Percentiles rank a stretch among this genome's conserved stretches.
These are phyloP conservation scores for Colletotrichum nymphaeae DNA, from an alignment of 2,329 filamentous ascomycete genomes.

Conservation along the genomic window DNA sequence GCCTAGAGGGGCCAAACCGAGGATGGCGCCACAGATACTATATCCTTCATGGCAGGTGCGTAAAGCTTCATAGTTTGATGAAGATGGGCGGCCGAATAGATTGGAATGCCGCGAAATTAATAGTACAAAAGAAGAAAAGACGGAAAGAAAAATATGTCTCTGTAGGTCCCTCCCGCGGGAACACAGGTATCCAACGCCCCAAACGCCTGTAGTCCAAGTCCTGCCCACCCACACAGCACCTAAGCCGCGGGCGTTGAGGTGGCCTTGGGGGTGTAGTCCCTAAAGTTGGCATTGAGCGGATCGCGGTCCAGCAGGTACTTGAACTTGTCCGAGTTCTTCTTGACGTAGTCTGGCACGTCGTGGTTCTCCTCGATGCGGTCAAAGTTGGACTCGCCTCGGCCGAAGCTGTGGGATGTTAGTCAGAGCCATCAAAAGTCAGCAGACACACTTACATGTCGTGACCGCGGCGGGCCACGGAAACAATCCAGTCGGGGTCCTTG, in stretches of 20 bases:
- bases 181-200: neutral
- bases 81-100: neutral
- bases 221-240: neutral
- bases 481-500: slow-evolving; percentile 50
- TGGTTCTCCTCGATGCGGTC: slow-evolving; percentile 49
- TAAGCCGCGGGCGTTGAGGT: neutral
- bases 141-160: neutral
- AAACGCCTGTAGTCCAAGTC: neutral
- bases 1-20: neutral
- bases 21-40: neutral
- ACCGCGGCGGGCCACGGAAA: slow-evolving; percentile 54
- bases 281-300: slow-evolving; percentile 50
- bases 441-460: slow-evolving; percentile 52
- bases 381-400: slow-evolving; percentile 34
- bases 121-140: neutral
- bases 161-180: too few relatives aligned
- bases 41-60: too few relatives aligned
- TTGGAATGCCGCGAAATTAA: neutral
- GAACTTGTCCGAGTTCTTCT: slow-evolving; percentile 45
- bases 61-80: neutral
- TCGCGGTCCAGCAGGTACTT: slow-evolving; percentile 53
- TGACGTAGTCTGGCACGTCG: slow-evolving; percentile 56
- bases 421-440: slow-evolving; percentile 39
- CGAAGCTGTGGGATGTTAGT: slow-evolving; percentile 35
- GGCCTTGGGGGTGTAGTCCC: slow-evolving; percentile 39